Evolutionary conservation across 768 basidiomycete species (phyloP).

Genomic region (Rhodotorula babjevae): DNA sequence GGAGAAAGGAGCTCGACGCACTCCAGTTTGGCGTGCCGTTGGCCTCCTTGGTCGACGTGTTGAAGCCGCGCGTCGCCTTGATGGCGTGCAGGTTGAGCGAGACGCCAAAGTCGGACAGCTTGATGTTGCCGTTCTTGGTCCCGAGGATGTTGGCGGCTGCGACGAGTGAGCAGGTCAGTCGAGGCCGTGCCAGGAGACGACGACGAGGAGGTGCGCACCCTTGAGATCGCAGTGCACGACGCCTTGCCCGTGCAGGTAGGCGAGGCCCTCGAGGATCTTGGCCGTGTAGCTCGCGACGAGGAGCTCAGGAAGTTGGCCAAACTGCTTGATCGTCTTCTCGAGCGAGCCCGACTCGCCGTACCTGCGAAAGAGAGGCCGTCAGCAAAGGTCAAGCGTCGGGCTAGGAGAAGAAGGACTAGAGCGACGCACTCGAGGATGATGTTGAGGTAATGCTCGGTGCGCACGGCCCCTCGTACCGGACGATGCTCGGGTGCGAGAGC

Average conservation of each 20-base stretch:
- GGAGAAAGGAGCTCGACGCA: conserved; percentile 42
- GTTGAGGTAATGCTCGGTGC: conserved; percentile 80
- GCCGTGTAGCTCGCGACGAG: conserved; percentile 89
- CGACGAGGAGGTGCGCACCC: conserved; percentile 21
- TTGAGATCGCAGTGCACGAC: conserved; percentile 98
- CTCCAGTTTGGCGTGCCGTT: conserved; percentile 94
- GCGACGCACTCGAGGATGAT: conserved; percentile 84
- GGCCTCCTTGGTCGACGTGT: conserved; percentile 63
- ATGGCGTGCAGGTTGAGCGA: conserved; percentile 90
- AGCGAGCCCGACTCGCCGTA: conserved; percentile 96
- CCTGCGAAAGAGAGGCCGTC: conserved; percentile 50
- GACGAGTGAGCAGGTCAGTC: too few species aligned
- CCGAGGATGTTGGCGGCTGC: conserved; percentile 84
- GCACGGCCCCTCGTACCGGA: conserved; percentile 92
- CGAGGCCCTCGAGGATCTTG: conserved; percentile 91
- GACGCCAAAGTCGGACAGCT: conserved; percentile 95
- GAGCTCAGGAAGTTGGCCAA: conserved; percentile 85
- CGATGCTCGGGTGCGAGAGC: conserved; percentile 87
- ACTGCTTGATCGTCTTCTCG: conserved; percentile 84
- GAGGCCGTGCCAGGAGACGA: neutral
- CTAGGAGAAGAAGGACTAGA: conserved; percentile 30
- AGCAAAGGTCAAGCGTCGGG: conserved; percentile 24
- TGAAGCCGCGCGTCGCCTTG: conserved; percentile 65
- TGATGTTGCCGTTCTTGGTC: conserved; percentile 74
- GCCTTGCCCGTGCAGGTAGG: conserved; percentile 74